These are phyloP conservation scores for Exophiala viscosa DNA, from an alignment of 2,329 filamentous ascomycete species.

Conservation along the genomic window DNA sequence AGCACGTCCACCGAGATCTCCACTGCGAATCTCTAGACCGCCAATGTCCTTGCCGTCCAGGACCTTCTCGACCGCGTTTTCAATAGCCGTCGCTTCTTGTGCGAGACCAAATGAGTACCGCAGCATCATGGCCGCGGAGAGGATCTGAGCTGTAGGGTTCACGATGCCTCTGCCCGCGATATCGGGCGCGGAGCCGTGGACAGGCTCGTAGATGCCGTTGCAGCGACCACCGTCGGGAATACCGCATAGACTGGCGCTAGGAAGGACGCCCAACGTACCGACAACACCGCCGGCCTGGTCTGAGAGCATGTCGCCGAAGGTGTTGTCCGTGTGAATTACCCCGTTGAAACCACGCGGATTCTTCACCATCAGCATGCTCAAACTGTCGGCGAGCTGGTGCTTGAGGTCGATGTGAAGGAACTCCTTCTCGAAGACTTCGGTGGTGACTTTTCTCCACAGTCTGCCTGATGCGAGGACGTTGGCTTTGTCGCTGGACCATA, in stretches of 20 bases:
- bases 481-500: constrained; percentile 52
- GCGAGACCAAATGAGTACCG: constrained; percentile 84
- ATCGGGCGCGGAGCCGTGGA: constrained; percentile 94
- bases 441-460: constrained; percentile 47
- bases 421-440: constrained; percentile 58
- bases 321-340: constrained; percentile 93
- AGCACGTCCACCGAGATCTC: constrained; percentile 90
- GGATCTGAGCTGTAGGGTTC: constrained; percentile 93
- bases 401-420: constrained; percentile 95
- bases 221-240: constrained; percentile 71
- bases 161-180: constrained; percentile 94
- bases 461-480: constrained; percentile 52
- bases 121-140: constrained; percentile 99
- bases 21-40: constrained; percentile 62
- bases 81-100: constrained; percentile 79
- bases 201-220: constrained; percentile 90
- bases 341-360: constrained; percentile 89
- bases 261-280: constrained; percentile 92
- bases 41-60: constrained; percentile 87
- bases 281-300: constrained; percentile 99
- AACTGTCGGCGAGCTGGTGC: constrained; percentile 96
- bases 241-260: constrained; percentile 95
- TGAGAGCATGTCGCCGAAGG: constrained; percentile 98
- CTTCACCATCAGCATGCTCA: constrained; percentile 96
- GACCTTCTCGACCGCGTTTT: constrained; percentile 91